Base-by-base conservation (phyloP, 306 rosid species). In the Rosa persica region DNA sequence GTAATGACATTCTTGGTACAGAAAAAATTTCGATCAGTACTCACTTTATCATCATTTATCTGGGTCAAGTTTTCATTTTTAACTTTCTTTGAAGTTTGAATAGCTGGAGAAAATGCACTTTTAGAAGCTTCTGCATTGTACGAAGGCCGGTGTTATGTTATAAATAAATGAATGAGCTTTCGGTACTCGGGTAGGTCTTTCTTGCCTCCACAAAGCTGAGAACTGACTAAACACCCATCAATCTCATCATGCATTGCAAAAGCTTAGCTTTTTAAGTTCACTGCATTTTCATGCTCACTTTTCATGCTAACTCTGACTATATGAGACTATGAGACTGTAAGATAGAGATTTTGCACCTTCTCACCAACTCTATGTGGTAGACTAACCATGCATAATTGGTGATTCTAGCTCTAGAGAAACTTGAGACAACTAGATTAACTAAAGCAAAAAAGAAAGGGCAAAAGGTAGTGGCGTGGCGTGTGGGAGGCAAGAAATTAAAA, bases 171-270 rank as follows among this genome's bases (percentile, higher is more conserved):
- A 60, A 38, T 19, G 47, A 19, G 23, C 48, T 67, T 39, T 67
- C 71, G 27, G 71, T 39, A 66, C 47, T 38, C 70, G 17, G 70
- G 46, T 66, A 16, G 47, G 46, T 66, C 70, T 17, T 30, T 30
- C 8, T 30, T 30, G 68, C 68, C 68, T 27, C 61, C 68, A 62
- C 40, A 62, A 38, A 64, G 43, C 46, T 38, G 23, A 65, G 66
- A 87, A 79, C 16, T 52, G 70, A 65, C 22, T 57, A 67, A 87
- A 89, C 54, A 79, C 82, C 81, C 81, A 51, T 81, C 69, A 34
- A 39, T 30, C 20, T 64, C 43, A 64, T 64, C 69, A 64, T 64
- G 40, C 71, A 52, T 66, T 49, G 61, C 61, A 52, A 66, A 66
- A 30, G 48, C 58, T 39, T 65, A 65, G 76, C 43, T 34, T 72